These are phyloP conservation scores for Brassica cretica DNA, from an alignment of 345 rosid species.

Conservation along the genomic window DNA sequence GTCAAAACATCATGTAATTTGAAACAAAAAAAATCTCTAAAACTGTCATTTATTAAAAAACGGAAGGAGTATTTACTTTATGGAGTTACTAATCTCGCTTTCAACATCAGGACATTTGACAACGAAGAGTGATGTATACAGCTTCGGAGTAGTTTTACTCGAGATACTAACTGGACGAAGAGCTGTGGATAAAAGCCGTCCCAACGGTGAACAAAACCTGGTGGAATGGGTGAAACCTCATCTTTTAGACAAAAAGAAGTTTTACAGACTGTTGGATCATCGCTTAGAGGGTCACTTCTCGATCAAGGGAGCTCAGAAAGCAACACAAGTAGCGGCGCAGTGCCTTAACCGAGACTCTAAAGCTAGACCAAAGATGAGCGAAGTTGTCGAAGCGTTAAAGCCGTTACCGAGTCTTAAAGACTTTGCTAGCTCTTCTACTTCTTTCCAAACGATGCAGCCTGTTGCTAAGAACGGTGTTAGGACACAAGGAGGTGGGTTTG, in stretches of 20 bases:
- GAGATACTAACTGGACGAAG: conserved; percentile 83
- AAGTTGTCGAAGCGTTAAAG: conserved; percentile 70
- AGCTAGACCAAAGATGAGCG: conserved; percentile 89
- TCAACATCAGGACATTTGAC: conserved; percentile 61
- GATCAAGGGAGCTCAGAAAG: conserved; percentile 84
- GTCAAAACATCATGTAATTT: no score
- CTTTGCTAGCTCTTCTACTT: conserved; percentile 83
- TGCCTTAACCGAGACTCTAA: conserved; percentile 95
- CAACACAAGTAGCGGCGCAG: conserved; percentile 73
- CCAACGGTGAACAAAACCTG: conserved; percentile 91
- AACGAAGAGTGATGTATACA: conserved; percentile 83
- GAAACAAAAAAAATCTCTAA: no score
- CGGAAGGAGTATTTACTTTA: not conserved
- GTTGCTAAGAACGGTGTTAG: conserved; percentile 55
- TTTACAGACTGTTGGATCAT: conserved; percentile 74
- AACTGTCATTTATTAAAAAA: no score
- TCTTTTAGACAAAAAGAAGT: conserved; percentile 77
- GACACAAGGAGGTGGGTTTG: conserved; percentile 61
- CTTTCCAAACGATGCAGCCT: conserved; percentile 63
- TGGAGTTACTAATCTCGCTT: not conserved
- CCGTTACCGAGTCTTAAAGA: conserved; percentile 84
- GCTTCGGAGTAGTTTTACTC: conserved; percentile 83
- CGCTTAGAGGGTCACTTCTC: conserved; percentile 96
- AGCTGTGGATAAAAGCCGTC: conserved; percentile 87
- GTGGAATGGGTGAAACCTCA: conserved; percentile 96